Base-by-base conservation (phyloP, 2,329 filamentous ascomycete species). In the Fusarium agapanthi region DNA sequence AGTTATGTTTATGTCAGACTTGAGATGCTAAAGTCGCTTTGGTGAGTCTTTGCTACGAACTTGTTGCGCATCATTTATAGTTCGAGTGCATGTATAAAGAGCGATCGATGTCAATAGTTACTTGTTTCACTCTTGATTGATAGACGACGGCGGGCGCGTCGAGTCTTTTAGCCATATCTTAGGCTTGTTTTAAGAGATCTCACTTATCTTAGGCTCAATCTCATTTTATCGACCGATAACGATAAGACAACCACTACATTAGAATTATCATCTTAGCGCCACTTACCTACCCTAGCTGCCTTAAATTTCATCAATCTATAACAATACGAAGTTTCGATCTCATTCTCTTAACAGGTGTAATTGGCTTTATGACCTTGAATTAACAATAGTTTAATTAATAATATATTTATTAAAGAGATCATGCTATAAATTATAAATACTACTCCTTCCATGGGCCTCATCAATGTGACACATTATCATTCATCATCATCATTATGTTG, bases 301-400 rank as follows among this genome's bases (percentile, higher is more conserved):
- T 18, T 7, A 0, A 32, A 32, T 50, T 24, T 18, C 3, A 32
- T 18, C 6, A 30, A 12, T 6, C 1, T 13, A 4, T 2, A n/a
- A 7, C 0, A 15, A 30, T 5, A 7, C 16, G 14, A 16, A 12
- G 10, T 6, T 30, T 8, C 4, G 2, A n/a, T 30, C 4, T 48
- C 3, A n/a, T 8, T 8, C 5, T n/a, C 14, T n/a, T 5, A 5
- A 13, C 9, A 4, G 3, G 0, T 9, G 2, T 6, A 9, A n/a
- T 13, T 2, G 3, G 3, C 4, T 47, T 6, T 8, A 8, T n/a
- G 0, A 0, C 5, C 18, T n/a, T 16, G 5, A 0, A 12, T 30
- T 3, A 11, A 45, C 1, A 9, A 9, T 35, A 18, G 9, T 16
- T 16, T 12, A 12, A 3, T 18, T 9, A 8, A 12, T 16, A n/a